phyloP scores from a whole-genome alignment of 2,329 filamentous ascomycete genomes.

The Penicillium psychrosexuale region DNA sequence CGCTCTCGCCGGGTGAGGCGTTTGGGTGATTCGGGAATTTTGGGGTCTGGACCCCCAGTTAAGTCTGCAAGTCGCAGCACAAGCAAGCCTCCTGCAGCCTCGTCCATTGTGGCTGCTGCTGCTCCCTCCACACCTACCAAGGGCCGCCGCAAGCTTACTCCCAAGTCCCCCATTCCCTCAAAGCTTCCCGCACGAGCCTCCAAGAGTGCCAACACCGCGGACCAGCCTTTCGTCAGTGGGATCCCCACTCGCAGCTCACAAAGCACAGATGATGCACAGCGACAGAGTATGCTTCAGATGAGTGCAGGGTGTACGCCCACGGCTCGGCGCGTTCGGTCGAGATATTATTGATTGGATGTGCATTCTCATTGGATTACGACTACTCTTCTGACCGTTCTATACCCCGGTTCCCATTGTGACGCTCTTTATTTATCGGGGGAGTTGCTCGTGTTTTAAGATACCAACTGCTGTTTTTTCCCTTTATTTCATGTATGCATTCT shows the following conservation, averaged over 20 bases:
- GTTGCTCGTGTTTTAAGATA: conserved; percentile 15
- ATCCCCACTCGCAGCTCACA: conserved; percentile 21
- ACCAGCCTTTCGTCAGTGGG: conserved; percentile 18
- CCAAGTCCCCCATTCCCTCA: conserved; percentile 31
- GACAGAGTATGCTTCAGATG: conserved; percentile 29
- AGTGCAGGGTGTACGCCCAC: conserved; percentile 39
- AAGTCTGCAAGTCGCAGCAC: conserved; percentile 20
- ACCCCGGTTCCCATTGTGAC: conserved; percentile 1
- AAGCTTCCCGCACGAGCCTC: conserved; percentile 16
- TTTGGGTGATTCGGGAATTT: conserved; percentile 26
- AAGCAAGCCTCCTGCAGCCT: conserved; percentile 19
- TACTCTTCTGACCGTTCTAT: not conserved
- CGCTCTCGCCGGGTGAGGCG: conserved; percentile 33
- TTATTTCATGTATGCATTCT: not conserved
- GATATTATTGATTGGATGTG: conserved; percentile 19
- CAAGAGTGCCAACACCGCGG: conserved; percentile 12
- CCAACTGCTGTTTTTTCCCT: conserved; percentile 7
- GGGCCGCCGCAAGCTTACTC: conserved; percentile 36
- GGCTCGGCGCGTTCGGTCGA: conserved; percentile 33
- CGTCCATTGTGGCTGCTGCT: conserved; percentile 4
- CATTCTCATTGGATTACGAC: not conserved
- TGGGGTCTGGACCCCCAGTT: conserved; percentile 23
- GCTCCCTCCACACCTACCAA: conserved; percentile 27
- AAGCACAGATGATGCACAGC: conserved; percentile 15
- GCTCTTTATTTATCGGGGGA: conserved; percentile 3